Evolutionary conservation across 257 asterid genomes (phyloP).

Genomic region (Penstemon eatonii): DNA sequence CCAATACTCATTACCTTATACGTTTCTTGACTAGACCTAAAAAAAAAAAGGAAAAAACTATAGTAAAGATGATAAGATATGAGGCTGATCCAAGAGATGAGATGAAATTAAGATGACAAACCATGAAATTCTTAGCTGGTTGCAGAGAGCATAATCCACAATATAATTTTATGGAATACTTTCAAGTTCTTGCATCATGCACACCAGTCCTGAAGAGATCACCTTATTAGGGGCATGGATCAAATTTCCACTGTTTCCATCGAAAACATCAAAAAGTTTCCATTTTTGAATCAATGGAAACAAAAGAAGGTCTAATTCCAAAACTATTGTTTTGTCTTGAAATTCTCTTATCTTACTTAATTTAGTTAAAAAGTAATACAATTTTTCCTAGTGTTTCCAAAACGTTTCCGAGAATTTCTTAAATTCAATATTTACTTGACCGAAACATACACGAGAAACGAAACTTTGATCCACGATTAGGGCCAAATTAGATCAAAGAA

Average conservation of each 20-base stretch:
- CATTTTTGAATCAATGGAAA: neutral
- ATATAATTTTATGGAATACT: neutral
- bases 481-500: too few species aligned
- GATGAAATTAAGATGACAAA: neutral
- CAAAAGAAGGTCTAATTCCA: neutral
- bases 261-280: neutral
- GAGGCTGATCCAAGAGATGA: neutral
- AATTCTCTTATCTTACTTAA: too few species aligned
- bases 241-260: neutral
- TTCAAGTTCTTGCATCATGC: slow-evolving; percentile 7
- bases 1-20: neutral
- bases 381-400: too few species aligned
- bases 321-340: neutral
- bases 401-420: too few species aligned
- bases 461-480: too few species aligned
- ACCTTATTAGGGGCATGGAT: neutral
- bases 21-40: neutral
- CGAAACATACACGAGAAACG: too few species aligned
- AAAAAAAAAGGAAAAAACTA: neutral
- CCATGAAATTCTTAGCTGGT: neutral
- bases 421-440: too few species aligned
- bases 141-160: neutral
- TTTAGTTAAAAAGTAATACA: too few species aligned
- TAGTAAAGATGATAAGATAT: too few species aligned
- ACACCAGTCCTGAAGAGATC: slow-evolving; percentile 1